Conservation (phyloP, 129 eudicot genomes). For the Erigeron canadensis region DNA sequence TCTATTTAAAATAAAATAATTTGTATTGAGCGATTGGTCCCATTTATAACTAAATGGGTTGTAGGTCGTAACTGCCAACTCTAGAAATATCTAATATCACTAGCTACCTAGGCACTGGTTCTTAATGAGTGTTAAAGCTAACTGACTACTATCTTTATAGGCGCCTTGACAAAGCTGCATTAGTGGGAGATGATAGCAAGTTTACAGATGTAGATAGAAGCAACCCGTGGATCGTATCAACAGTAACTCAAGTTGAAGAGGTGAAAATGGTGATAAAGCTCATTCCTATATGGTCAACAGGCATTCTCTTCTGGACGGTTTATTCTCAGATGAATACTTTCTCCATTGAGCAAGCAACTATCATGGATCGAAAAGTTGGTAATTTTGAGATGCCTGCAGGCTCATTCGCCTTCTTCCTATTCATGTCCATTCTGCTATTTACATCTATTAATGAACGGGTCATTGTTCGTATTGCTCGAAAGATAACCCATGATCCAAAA, state of each 20-base stretch:
- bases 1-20: not conserved
- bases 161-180: constrained; percentile 83
- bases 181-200: constrained; percentile 44
- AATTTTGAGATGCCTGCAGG: constrained; percentile 72
- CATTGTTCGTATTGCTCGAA: constrained; percentile 60
- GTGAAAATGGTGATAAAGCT: constrained; percentile 86
- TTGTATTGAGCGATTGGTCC: not conserved
- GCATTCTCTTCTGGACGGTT: constrained; percentile 86
- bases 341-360: constrained; percentile 79
- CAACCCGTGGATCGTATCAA: constrained; percentile 55
- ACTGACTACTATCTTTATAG: constrained; percentile 28
- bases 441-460: constrained; percentile 75
- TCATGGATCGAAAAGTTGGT: constrained; percentile 70
- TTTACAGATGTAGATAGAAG: constrained; percentile 27
- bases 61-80: not conserved
- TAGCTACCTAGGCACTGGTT: not conserved
- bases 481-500: constrained; percentile 47
- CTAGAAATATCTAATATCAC: not conserved
- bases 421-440: constrained; percentile 66
- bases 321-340: constrained; percentile 93
- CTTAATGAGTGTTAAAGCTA: not conserved
- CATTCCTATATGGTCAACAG: constrained; percentile 86
- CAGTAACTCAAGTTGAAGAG: constrained; percentile 76
- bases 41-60: not conserved
- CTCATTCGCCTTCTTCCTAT: constrained; percentile 72